These are phyloP conservation scores for Lathyrus oleraceus DNA, from an alignment of 306 rosid species.

Conservation along the genomic window DNA sequence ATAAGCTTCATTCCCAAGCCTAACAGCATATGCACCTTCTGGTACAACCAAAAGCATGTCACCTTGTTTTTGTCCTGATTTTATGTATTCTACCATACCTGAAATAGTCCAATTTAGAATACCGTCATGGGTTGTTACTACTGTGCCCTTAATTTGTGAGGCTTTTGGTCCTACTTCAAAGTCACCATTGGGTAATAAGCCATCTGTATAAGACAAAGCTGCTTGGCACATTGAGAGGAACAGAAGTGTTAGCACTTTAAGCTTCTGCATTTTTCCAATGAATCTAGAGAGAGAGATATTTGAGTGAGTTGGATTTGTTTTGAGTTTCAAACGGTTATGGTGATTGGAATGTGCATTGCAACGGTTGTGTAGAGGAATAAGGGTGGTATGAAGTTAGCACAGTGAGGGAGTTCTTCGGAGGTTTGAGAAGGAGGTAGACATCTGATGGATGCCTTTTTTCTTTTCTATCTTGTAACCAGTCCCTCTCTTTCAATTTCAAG, in stretches of 20 bases:
- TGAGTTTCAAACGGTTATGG: no score
- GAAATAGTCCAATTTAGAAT: conserved; percentile 69
- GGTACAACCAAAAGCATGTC: conserved; percentile 81
- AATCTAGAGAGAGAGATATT: neutral
- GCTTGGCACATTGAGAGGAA: conserved; percentile 46
- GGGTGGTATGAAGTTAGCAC: no score
- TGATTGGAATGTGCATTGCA: no score
- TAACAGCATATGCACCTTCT: conserved; percentile 57
- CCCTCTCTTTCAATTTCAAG: no score
- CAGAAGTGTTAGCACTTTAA: conserved; percentile 41
- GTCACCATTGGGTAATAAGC: conserved; percentile 69
- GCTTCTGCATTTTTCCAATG: conserved; percentile 48
- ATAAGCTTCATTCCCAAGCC: conserved; percentile 81
- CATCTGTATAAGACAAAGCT: conserved; percentile 45
- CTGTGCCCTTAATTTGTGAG: conserved; percentile 59
- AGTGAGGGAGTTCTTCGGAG: no score
- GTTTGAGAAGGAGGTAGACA: no score
- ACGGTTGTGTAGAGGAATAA: no score
- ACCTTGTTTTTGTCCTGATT: conserved; percentile 77
- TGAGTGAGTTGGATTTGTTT: conserved; percentile 12
- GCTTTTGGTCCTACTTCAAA: conserved; percentile 65
- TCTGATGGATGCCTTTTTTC: no score
- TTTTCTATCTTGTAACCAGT: no score
- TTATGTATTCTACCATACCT: conserved; percentile 73
- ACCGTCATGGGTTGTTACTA: conserved; percentile 34